A percentile compares a stretch with the other conserved stretches of the same genome.
These are phyloP conservation scores for Beverwykella pulmonaria DNA, from an alignment of 495 filamentous ascomycete species.

Conservation along the genomic window DNA sequence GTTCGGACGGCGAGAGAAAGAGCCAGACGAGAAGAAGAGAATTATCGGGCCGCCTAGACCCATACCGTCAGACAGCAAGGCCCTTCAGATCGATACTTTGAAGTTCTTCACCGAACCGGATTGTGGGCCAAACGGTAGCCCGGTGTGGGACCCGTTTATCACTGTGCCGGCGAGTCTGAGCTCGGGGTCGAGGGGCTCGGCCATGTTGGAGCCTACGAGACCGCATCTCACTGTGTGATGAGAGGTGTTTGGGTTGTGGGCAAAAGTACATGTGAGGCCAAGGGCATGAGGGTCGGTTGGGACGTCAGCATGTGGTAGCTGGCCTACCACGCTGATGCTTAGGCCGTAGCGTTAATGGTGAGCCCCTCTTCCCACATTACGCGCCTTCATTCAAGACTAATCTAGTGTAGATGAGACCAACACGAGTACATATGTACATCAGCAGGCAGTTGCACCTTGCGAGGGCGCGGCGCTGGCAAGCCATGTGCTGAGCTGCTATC, in stretches of 20 bases:
- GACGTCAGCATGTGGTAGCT: conserved; percentile 20
- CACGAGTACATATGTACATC: background rate
- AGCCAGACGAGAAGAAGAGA: conserved; percentile 8
- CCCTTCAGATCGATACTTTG: conserved; percentile 13
- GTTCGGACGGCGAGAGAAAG: conserved; percentile 15
- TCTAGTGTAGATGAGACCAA: background rate
- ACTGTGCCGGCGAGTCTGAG: conserved; percentile 29
- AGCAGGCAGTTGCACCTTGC: background rate
- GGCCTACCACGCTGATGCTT: conserved; percentile 22
- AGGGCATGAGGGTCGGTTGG: background rate
- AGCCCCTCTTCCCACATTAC: background rate
- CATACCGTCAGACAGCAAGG: background rate
- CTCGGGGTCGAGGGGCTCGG: conserved; percentile 15
- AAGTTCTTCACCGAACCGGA: conserved; percentile 15
- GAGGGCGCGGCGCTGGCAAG: background rate
- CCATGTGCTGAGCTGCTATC: background rate
- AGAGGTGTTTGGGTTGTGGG: background rate
- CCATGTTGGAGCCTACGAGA: conserved; percentile 9
- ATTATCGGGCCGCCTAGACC: conserved; percentile 9
- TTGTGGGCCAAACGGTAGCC: background rate
- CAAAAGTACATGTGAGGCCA: background rate
- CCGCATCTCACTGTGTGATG: conserved; percentile 19
- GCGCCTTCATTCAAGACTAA: too few species aligned
- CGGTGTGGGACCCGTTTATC: conserved; percentile 32
- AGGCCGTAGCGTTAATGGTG: background rate